phyloP scores from a whole-genome alignment of 495 filamentous ascomycete genomes.

The Apiosordaria backusii region DNA sequence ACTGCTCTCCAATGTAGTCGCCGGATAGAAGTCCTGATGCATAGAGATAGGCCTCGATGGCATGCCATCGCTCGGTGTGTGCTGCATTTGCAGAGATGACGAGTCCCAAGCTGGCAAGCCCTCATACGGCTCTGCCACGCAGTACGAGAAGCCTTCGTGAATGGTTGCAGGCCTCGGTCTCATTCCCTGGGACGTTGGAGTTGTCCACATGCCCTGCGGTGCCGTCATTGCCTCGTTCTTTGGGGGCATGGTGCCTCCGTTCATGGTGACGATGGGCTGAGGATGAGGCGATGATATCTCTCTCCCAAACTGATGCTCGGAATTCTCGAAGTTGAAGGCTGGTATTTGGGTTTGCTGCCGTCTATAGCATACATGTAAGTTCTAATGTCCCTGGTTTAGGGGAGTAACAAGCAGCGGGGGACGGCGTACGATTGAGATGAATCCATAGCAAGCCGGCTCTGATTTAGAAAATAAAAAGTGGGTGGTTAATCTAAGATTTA shows the following conservation, averaged over 20 bases:
- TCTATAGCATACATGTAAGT: slow-evolving; percentile 34
- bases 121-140: slow-evolving; percentile 49
- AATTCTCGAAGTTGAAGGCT: slow-evolving; percentile 39
- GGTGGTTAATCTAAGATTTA: slow-evolving; percentile 37
- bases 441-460: slow-evolving; percentile 37
- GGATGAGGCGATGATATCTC: slow-evolving; percentile 37
- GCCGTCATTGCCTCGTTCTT: slow-evolving; percentile 39
- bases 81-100: slow-evolving; percentile 48
- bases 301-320: slow-evolving; percentile 38
- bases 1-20: slow-evolving; percentile 48
- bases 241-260: slow-evolving; percentile 35
- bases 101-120: slow-evolving; percentile 53
- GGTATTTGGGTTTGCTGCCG: slow-evolving; percentile 43
- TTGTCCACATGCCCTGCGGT: slow-evolving; percentile 44
- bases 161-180: slow-evolving; percentile 54
- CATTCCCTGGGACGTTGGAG: slow-evolving; percentile 40
- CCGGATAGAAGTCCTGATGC: slow-evolving; percentile 52
- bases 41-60: slow-evolving; percentile 49
- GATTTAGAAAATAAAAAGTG: slow-evolving; percentile 30
- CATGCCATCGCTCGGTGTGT: slow-evolving; percentile 46
- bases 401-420: slow-evolving; percentile 9
- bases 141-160: slow-evolving; percentile 57
- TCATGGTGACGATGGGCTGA: slow-evolving; percentile 40
- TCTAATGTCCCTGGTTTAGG: slow-evolving; percentile 28
- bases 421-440: slow-evolving; percentile 42